Conservation (phyloP, 805 yeast genomes). For the Candida fluviatilis region DNA sequence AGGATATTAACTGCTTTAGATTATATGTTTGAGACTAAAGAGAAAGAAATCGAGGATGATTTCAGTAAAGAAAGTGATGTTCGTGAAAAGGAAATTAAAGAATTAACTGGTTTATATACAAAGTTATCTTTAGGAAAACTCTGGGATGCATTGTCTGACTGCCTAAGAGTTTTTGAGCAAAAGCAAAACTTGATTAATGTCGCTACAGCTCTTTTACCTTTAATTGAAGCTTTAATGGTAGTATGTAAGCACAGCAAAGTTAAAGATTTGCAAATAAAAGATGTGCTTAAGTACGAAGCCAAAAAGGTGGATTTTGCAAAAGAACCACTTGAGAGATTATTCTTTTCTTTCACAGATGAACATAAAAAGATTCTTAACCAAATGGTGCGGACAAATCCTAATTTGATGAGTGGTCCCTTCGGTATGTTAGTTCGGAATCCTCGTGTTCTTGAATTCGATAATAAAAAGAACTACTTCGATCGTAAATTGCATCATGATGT, state of each 20-base stretch:
- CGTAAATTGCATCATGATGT: conserved; percentile 58
- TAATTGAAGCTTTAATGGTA: conserved; percentile 91
- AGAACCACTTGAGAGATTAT: conserved; percentile 73
- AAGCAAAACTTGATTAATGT: conserved; percentile 46
- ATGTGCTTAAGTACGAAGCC: conserved; percentile 57
- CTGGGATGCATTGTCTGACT: conserved; percentile 82
- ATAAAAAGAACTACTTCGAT: conserved; percentile 81
- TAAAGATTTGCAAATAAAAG: conserved; percentile 52
- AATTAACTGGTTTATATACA: conserved; percentile 58
- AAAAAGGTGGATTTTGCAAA: conserved; percentile 61
- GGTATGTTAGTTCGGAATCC: conserved; percentile 85
- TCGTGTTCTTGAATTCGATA: conserved; percentile 88
- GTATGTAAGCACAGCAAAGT: conserved; percentile 85
- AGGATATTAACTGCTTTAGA: conserved; percentile 86
- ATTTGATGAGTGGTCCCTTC: conserved; percentile 94
- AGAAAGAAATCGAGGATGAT: conserved; percentile 17
- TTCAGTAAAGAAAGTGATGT: conserved; percentile 13
- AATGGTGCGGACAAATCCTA: conserved; percentile 88
- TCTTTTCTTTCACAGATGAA: conserved; percentile 82
- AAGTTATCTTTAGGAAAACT: conserved; percentile 67
- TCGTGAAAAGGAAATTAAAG: conserved; percentile 32
- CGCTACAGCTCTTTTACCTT: conserved; percentile 77
- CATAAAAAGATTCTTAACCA: conserved; percentile 85
- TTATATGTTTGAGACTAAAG: conserved; percentile 57
- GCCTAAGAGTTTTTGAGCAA: conserved; percentile 60